Base-by-base conservation (phyloP, 805 yeast genomes). In the Isabelozyma heimii region DNA sequence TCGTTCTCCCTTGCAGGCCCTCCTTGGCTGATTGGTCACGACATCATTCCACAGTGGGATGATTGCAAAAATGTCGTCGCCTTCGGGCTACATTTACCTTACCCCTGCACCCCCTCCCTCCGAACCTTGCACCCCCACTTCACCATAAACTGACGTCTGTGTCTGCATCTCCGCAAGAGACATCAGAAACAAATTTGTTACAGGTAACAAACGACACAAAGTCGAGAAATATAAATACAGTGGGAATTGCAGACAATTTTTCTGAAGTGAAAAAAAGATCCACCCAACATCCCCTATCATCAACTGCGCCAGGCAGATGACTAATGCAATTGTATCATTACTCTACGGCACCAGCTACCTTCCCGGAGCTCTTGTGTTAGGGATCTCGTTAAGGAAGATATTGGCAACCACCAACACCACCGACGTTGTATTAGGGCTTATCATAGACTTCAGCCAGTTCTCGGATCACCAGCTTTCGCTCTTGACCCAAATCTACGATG, bases 331-430 rank as follows among this genome's bases (percentile, higher is more conserved):
- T 33, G 72, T 72, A 45, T 75, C 84, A 1, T 66, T 81, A 20
- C 65, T 83, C 28, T 82, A 77, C 59, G 70, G 79, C 24, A 63
- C 76, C 14, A 71, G 72, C 37, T 83, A 83, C 59, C 60, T 83
- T 24, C 83, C 86, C 1, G 87, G 88, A 15, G 80, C 83, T 0
- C 64, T 82, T 30, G 79, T 81, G 1, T 60, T 83, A 37, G 85
- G 80, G 16, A 53, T 77, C 8, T 62, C 59, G 4, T 30, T 65
- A 10, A 56, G 54, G 28, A 55, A 57, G 17, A 51, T 62, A 52
- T 44, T 61, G 8, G 13, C 45, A 39, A 37, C 45, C n/a, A 39
- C 43, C 8, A 38, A 43, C 40, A 30, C 42, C 14, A 30, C 20
- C 5, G 41, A 51, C 27, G 49, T 60, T 17, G 51, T 48, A 38